Percentiles rank a stretch among this genome's conserved stretches.
These are phyloP conservation scores for Cinnamomum micranthum DNA, from an alignment of 164 flowering plant species.

Conservation along the genomic window DNA sequence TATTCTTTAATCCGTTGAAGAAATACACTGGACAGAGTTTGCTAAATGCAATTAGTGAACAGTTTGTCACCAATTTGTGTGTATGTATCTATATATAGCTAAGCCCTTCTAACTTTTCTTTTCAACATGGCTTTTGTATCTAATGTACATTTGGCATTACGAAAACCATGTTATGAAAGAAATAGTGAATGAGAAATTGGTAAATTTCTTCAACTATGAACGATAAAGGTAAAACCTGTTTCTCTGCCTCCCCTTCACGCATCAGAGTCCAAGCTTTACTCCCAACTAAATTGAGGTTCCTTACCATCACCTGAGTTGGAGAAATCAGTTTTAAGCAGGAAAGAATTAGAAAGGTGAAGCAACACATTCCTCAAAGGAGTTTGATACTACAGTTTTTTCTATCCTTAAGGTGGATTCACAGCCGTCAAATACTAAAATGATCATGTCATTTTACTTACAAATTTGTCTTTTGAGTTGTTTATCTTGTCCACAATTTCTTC, in stretches of 20 bases:
- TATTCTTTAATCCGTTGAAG: too few species aligned
- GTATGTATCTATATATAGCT: too few species aligned
- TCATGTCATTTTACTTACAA: constrained; percentile 44
- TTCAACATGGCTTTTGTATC: background rate
- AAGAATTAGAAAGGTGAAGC: background rate
- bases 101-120: background rate
- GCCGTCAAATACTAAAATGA: background rate
- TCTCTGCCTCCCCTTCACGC: constrained; percentile 99
- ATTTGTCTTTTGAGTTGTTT: constrained; percentile 46
- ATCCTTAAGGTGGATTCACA: background rate
- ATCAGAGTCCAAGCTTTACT: constrained; percentile 75
- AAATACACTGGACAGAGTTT: too few species aligned
- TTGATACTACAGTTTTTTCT: background rate
- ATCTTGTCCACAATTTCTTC: constrained; percentile 56
- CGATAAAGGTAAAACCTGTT: constrained; percentile 52
- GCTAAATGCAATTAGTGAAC: too few species aligned
- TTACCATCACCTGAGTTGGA: constrained; percentile 56
- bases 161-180: background rate
- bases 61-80: too few species aligned
- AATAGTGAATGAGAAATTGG: background rate
- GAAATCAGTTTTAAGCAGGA: background rate
- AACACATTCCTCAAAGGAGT: constrained; percentile 1
- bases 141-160: background rate
- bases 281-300: constrained; percentile 61
- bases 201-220: background rate